These are phyloP conservation scores for Cardamine chenopodiifolia DNA, from an alignment of 345 rosid genomes.

Conservation along the genomic window DNA sequence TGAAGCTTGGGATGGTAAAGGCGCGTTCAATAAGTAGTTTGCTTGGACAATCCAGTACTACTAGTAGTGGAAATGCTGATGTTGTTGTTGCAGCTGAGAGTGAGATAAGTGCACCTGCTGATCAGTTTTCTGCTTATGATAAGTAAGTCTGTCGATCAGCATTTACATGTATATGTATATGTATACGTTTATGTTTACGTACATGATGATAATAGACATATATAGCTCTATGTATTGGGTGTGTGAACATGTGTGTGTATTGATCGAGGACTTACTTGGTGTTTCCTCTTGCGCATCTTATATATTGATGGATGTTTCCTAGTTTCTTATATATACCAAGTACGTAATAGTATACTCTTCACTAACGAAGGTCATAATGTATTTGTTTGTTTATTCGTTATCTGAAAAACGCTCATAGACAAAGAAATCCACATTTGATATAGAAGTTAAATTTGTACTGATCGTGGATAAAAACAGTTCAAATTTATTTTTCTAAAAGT, in stretches of 20 bases:
- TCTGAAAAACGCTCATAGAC: no score
- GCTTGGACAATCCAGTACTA: constrained; percentile 57
- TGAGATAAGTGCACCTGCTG: constrained; percentile 42
- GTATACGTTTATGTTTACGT: constrained; percentile 7
- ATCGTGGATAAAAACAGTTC: no score
- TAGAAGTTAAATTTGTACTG: no score
- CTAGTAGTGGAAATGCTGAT: constrained; percentile 18
- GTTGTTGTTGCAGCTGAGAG: constrained; percentile 13
- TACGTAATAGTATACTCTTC: no score
- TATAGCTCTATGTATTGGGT: constrained; percentile 28
- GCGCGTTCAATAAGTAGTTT: constrained; percentile 95
- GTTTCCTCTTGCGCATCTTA: constrained; percentile 1
- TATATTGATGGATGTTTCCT: background rate
- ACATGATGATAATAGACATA: constrained; percentile 27
- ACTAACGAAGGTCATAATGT: no score
- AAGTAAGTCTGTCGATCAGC: constrained; percentile 29
- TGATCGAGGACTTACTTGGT: background rate
- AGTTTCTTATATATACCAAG: no score
- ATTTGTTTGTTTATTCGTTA: no score
- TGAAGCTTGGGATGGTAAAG: constrained; percentile 85
- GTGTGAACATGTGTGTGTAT: constrained; percentile 21
- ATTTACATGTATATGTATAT: constrained; percentile 19
- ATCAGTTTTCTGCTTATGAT: constrained; percentile 37
- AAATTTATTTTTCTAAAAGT: no score
- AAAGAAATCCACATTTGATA: no score